Evolutionary conservation across 1,284 basidiomycete species (phyloP), one percentile per base, ranked within the genome.

Genomic region (Malassezia restricta): DNA sequence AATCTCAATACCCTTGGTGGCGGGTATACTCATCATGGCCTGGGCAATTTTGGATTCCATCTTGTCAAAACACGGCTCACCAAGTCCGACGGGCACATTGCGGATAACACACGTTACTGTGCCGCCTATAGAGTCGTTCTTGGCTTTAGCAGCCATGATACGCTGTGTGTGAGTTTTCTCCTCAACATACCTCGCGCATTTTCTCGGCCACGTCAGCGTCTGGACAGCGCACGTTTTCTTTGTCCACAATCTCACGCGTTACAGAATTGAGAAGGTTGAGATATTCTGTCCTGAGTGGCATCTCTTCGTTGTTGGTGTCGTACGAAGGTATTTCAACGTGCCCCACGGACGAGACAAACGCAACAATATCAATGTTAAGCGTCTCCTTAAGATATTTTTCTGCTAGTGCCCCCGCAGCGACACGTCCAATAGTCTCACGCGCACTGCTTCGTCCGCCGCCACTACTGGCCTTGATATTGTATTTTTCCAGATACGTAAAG

Each of bases 51-150:
- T 82, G 31, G 94, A 94, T 75, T 96, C 94, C 72, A 98, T 84
- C 78, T 98, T 98, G 80, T 99, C 91, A 74, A 99, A 98, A 53
- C 88, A 86, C 41, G 94, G 94, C 75, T 98, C 94, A 51, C 94
- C 94, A 33, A 98, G 81, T 3, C 94, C 94, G 15, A 84, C 76
- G 38, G 94, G 91, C 6, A 86, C 82, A 60, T 84, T 82, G 49
- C 92, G 85, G 68, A 99, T 87, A 38, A 98, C 86, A 74, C 94
- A 98, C 48, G 89, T 96, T 54, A 98, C 83, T 6, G 88, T 95
- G 24, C 94, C 94, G 54, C 94, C 94, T 63, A 98, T 94, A 4
- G 90, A 95, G 76, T 99, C 94, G 62, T 83, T 78, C 12, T 82
- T 79, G 15, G 87, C 83, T 75, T 96, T 96, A 41, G 94, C 90